Percentiles rank a stretch among this genome's conserved stretches.
Conservation (phyloP, 257 asterid species). For the Salvia hispanica region DNA sequence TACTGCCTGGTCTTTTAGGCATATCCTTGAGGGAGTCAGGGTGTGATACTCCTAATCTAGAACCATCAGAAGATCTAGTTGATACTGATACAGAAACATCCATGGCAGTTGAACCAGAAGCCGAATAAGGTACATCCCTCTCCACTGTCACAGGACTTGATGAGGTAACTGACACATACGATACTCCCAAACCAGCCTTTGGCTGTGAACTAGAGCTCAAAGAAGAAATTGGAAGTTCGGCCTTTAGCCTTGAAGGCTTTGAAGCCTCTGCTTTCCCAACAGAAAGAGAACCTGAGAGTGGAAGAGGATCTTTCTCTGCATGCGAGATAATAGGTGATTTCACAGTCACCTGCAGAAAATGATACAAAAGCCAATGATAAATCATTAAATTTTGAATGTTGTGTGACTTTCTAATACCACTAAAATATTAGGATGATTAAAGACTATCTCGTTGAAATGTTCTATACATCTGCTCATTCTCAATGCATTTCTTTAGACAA, state of each 20-base stretch:
- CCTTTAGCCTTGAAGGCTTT: conserved; percentile 43
- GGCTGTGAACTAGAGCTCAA: conserved; percentile 39
- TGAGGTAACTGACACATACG: conserved; percentile 32
- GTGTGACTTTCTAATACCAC: neutral
- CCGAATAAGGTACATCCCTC: conserved; percentile 27
- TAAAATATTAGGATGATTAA: neutral
- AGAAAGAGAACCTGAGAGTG: conserved; percentile 44
- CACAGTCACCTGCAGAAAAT: conserved; percentile 60
- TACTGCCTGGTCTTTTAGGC: conserved; percentile 38
- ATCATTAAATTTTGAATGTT: conserved; percentile 14
- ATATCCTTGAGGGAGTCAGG: conserved; percentile 38
- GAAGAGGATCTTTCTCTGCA: conserved; percentile 49
- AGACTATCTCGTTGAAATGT: no score
- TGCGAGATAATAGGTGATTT: conserved; percentile 57
- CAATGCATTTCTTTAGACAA: no score
- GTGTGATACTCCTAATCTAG: conserved; percentile 29
- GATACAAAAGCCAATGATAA: neutral
- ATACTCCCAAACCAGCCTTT: conserved; percentile 46
- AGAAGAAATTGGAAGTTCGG: conserved; percentile 35
- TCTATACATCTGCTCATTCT: no score
- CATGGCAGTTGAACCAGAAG: conserved; percentile 33
- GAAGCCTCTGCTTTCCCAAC: conserved; percentile 47
- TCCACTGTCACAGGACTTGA: conserved; percentile 41
- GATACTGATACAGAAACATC: conserved; percentile 38
- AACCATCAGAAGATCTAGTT: conserved; percentile 32